phyloP scores from a whole-genome alignment of 371 early-diverging fungal species.

The Lichtheimia ornata region DNA sequence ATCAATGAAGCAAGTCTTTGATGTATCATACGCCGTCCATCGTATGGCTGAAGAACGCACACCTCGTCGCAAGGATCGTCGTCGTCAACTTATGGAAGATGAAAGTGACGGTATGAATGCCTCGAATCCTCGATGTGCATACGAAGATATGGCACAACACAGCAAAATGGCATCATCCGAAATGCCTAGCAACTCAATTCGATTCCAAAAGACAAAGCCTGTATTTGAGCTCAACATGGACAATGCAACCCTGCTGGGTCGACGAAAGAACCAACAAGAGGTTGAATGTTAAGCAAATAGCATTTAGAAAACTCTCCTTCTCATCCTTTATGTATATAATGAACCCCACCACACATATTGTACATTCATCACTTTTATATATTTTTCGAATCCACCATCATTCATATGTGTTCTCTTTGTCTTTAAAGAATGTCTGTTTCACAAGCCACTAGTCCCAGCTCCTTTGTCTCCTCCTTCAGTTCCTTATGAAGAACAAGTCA shows the following conservation, averaged over 20 bases:
- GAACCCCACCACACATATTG: no score
- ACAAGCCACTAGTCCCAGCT: no score
- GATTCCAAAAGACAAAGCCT: conserved; percentile 7
- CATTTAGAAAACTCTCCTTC: no score
- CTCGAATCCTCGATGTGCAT: not conserved
- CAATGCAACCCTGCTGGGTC: conserved; percentile 57
- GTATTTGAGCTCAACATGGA: conserved; percentile 56
- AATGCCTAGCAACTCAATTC: not conserved
- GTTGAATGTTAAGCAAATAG: no score
- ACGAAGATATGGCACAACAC: not conserved
- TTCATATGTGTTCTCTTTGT: no score
- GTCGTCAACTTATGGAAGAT: not conserved
- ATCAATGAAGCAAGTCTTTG: conserved; percentile 50
- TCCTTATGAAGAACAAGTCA: no score
- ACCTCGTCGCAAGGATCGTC: conserved; percentile 15
- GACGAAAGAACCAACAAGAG: conserved; percentile 36
- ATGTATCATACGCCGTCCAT: conserved; percentile 49
- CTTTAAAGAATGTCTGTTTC: no score
- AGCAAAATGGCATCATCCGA: not conserved
- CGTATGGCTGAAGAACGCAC: conserved; percentile 51
- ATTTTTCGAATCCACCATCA: no score
- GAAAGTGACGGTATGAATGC: not conserved
- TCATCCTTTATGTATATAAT: no score
- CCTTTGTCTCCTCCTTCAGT: no score
- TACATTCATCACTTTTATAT: no score